phyloP scores from a whole-genome alignment of 768 basidiomycete species.

The Rhodotorula babjevae region DNA sequence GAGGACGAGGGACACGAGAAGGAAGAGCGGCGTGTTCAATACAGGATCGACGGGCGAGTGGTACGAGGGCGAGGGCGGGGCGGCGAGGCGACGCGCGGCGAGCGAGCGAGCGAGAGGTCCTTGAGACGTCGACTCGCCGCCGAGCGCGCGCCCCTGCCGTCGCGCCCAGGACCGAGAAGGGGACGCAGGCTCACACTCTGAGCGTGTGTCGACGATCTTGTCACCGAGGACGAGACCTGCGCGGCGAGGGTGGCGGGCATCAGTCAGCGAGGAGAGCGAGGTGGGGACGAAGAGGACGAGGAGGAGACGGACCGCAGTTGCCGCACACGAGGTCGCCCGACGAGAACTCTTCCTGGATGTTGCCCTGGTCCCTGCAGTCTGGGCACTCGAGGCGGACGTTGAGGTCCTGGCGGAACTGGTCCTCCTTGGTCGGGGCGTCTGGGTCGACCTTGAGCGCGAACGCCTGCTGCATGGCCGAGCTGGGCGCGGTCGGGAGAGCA shows the following conservation, averaged over 20 bases:
- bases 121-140: neutral
- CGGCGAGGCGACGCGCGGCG: constrained; percentile 38
- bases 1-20: neutral
- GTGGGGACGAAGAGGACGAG: neutral
- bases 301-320: constrained; percentile 56
- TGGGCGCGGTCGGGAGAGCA: neutral
- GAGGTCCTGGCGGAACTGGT: constrained; percentile 36
- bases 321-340: constrained; percentile 96
- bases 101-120: constrained; percentile 12
- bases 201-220: constrained; percentile 91
- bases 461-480: neutral
- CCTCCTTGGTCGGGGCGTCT: constrained; percentile 6
- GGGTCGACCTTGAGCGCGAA: constrained; percentile 36
- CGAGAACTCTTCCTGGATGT: constrained; percentile 91
- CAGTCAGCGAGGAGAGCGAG: neutral
- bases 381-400: constrained; percentile 63
- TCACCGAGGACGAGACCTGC: constrained; percentile 83
- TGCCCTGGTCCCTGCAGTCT: constrained; percentile 86
- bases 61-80: neutral
- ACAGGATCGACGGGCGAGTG: neutral
- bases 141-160: neutral
- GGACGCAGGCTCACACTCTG: constrained; percentile 76
- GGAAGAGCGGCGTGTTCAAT: constrained; percentile 9
- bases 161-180: constrained; percentile 10
- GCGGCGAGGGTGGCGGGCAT: neutral